Conservation (phyloP, 208 protist species). For the Lotmaria passim region DNA sequence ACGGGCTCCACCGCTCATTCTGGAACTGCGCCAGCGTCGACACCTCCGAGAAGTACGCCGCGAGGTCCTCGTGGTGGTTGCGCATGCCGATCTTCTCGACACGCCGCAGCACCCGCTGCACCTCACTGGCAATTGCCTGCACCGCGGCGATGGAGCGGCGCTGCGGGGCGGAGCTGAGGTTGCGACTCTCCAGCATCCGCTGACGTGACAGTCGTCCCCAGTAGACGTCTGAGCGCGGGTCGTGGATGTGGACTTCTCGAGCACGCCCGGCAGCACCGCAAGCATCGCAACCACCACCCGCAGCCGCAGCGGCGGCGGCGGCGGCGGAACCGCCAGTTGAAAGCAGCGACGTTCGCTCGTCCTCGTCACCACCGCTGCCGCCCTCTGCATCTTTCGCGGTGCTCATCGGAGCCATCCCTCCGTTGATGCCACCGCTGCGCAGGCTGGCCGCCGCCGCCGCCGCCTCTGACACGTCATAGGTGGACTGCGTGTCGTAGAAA, state of each 20-base stretch:
- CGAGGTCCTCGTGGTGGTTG: slow-evolving; percentile 44
- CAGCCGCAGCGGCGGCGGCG: no score
- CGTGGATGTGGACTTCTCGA: neutral
- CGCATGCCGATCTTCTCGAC: slow-evolving; percentile 33
- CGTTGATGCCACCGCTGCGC: neutral
- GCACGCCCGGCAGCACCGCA: neutral
- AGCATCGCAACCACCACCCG: no score
- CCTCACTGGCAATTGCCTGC: slow-evolving; percentile 6
- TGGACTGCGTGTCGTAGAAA: slow-evolving; percentile 25
- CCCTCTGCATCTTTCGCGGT: neutral
- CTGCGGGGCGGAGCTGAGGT: neutral
- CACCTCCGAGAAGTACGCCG: slow-evolving; percentile 50
- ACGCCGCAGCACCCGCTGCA: slow-evolving; percentile 33
- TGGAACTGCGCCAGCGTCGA: slow-evolving; percentile 30
- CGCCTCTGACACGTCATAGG: slow-evolving; percentile 7
- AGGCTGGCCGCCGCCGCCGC: neutral
- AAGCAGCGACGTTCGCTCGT: neutral
- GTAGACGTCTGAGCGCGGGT: slow-evolving; percentile 31
- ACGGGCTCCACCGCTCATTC: slow-evolving; percentile 29
- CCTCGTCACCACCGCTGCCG: neutral
- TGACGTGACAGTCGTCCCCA: slow-evolving; percentile 31
- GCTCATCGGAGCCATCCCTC: neutral
- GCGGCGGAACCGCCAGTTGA: neutral
- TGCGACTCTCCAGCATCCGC: slow-evolving; percentile 24
- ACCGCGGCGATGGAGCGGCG: slow-evolving; percentile 9